Evolutionary conservation across 768 basidiomycete species (phyloP).

Genomic region (Cubamyces lactineus): DNA sequence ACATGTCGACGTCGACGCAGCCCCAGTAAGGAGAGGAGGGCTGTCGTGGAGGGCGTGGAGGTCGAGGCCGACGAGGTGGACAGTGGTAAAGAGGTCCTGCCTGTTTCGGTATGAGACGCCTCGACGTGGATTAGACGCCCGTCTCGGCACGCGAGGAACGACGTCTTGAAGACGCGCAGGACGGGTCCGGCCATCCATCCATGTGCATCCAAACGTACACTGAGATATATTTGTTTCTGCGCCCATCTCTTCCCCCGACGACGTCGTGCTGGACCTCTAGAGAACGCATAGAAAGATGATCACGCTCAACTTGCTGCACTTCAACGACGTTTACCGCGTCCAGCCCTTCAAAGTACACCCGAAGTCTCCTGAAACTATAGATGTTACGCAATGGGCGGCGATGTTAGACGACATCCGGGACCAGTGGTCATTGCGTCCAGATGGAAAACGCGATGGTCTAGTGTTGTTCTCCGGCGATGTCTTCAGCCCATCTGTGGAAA

Average conservation of each 20-base stretch:
- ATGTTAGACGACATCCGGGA: slow-evolving; percentile 65
- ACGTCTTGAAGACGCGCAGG: neutral
- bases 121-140: slow-evolving; percentile 1
- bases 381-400: slow-evolving; percentile 84
- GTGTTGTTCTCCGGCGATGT: slow-evolving; percentile 88
- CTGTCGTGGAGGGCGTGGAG: slow-evolving; percentile 1
- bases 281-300: slow-evolving; percentile 34
- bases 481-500: slow-evolving; percentile 86
- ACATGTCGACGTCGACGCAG: slow-evolving; percentile 33
- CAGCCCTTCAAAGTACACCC: slow-evolving; percentile 68
- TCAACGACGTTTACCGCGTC: slow-evolving; percentile 86
- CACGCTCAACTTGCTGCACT: slow-evolving; percentile 58
- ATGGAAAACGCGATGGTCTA: slow-evolving; percentile 68
- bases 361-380: slow-evolving; percentile 64
- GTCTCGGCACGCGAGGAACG: neutral
- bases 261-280: neutral
- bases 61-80: slow-evolving; percentile 7
- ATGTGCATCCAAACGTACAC: slow-evolving; percentile 10
- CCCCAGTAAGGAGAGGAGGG: neutral
- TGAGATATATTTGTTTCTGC: neutral
- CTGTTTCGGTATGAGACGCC: neutral
- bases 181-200: slow-evolving; percentile 9
- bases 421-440: slow-evolving; percentile 52
- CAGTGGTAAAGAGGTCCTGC: slow-evolving; percentile 10
- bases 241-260: neutral